Evolutionary conservation across 2,329 filamentous ascomycete species (phyloP), one percentile per base, ranked within the genome.

Genomic region (Hypoxylon sp.): DNA sequence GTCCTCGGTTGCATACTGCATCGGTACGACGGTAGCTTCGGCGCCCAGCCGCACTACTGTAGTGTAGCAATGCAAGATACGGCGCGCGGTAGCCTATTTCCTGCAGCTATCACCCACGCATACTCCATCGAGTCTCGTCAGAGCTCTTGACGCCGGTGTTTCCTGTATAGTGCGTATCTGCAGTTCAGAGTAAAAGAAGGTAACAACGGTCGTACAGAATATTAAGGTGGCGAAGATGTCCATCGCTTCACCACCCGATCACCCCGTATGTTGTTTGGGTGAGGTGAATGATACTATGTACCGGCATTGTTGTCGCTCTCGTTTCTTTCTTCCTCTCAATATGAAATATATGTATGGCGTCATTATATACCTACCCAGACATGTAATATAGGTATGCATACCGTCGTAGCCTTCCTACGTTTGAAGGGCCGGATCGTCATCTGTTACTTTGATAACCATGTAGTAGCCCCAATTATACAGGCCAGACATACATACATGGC

Each of bases 11-110:
- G 25, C 57, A 60, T 53, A 63, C 65, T 50, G 50, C 49, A 55
- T 70, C 49, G 31, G 65, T 63, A 48, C 61, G 54, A 70, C 64
- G 64, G 61, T 66, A 64, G 58, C 51, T 58, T 51, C 59, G 65
- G 55, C 33, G 68, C 62, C 68, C 44, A 68, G 65, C 59, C 58
- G 65, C 59, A 68, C 64, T 63, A 61, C 59, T 59, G 59, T 60
- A 59, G 20, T 30, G 37, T 58, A 60, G 22, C 48, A 66, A 71
- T 66, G 68, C 61, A 57, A 68, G 68, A 70, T 65, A 70, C 44
- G 61, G 61, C 49, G 30, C 50, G 46, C 58, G 61, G 61, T 51
- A 63, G 61, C 64, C 64, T 68, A 61, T 56, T 62, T 57, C 22
- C 50, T 68, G 44, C 48, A 40, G 30, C 55, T 31, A 50, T 55